phyloP scores from a whole-genome alignment of 345 rosid genomes.

The Hibiscus trionum region DNA sequence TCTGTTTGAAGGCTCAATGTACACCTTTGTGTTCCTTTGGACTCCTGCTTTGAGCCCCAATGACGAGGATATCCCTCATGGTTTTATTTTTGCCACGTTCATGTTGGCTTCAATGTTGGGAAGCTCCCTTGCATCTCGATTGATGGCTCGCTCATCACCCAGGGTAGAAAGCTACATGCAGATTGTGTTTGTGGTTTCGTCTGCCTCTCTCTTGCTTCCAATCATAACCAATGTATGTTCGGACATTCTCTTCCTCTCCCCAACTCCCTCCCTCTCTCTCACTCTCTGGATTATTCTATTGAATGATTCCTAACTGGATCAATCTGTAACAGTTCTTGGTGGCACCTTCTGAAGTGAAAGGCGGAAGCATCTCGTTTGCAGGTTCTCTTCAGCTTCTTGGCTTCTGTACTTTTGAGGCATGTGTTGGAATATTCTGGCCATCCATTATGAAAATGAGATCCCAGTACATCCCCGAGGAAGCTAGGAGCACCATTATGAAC shows the following conservation, averaged over 20 bases:
- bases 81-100: constrained; percentile 93
- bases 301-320: background rate
- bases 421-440: constrained; percentile 96
- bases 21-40: constrained; percentile 94
- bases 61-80: constrained; percentile 90
- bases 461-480: constrained; percentile 96
- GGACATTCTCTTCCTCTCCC: constrained; percentile 51
- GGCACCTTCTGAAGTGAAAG: constrained; percentile 57
- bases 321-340: constrained; percentile 50
- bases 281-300: background rate
- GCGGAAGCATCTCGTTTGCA: constrained; percentile 63
- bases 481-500: constrained; percentile 98
- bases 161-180: constrained; percentile 94
- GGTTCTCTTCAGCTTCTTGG: constrained; percentile 76
- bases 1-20: constrained; percentile 96
- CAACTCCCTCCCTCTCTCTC: constrained; percentile 42
- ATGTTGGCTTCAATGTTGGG: constrained; percentile 98
- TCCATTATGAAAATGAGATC: constrained; percentile 99
- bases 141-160: constrained; percentile 63
- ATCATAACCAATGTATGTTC: constrained; percentile 57
- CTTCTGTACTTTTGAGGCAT: constrained; percentile 85
- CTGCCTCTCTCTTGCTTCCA: constrained; percentile 41
- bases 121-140: constrained; percentile 87
- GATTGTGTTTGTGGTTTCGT: constrained; percentile 67
- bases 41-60: constrained; percentile 91